Evolutionary conservation across 2,329 filamentous ascomycete genomes (phyloP).

Genomic region (Diplocarpon mali): DNA sequence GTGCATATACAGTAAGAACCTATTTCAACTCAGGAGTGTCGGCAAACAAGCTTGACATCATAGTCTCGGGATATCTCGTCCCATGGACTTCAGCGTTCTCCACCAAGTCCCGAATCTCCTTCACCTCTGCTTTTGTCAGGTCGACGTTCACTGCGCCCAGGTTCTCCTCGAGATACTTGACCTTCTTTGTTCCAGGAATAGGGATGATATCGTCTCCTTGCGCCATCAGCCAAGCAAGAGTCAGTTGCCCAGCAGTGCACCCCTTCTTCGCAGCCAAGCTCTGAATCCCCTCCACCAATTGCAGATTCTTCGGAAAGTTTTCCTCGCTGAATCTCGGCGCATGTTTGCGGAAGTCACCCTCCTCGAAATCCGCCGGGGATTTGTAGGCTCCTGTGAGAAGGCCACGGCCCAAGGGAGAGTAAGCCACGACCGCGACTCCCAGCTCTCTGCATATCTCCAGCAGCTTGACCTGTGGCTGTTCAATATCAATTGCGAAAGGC

Average conservation of each 20-base stretch:
- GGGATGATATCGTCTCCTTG: conserved; percentile 51
- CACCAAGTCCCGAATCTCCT: conserved; percentile 29
- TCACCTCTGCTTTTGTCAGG: conserved; percentile 29
- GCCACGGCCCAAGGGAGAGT: conserved; percentile 37
- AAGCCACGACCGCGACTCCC: conserved; percentile 25
- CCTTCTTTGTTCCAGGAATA: conserved; percentile 41
- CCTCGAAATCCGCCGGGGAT: conserved; percentile 35
- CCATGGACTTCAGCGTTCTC: conserved; percentile 22
- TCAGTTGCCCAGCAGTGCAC: conserved; percentile 44
- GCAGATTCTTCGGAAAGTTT: conserved; percentile 41
- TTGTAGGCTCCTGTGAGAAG: conserved; percentile 38
- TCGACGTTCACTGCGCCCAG: conserved; percentile 26
- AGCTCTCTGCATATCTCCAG: conserved; percentile 45
- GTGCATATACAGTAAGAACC: too few relatives aligned
- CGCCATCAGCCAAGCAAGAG: conserved; percentile 51
- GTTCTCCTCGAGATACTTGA: conserved; percentile 38
- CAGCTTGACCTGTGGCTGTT: conserved; percentile 35
- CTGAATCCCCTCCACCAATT: conserved; percentile 39
- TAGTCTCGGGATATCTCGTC: conserved; percentile 5
- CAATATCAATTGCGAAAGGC: conserved; percentile 45
- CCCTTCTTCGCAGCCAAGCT: conserved; percentile 41
- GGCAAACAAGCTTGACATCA: conserved; percentile 10
- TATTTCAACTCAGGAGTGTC: conserved; percentile 13
- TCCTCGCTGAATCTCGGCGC: conserved; percentile 38
- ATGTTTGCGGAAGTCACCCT: conserved; percentile 38